Evolutionary conservation across 2,329 filamentous ascomycete genomes (phyloP).

Genomic region (Orbilia brochopaga): DNA sequence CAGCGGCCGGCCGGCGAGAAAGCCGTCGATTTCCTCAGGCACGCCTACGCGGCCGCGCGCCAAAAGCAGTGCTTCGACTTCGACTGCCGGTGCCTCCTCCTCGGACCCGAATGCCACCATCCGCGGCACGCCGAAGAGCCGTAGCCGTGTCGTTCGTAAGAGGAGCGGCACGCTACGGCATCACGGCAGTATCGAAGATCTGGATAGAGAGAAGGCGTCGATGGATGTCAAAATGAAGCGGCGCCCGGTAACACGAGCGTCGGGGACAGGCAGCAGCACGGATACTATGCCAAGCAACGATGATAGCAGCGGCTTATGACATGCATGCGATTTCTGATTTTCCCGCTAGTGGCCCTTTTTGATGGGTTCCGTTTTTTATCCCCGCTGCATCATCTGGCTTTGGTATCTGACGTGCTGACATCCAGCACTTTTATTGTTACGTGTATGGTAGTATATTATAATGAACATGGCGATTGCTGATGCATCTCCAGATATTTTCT

Average conservation of each 20-base stretch:
- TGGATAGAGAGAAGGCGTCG: constrained; percentile 44
- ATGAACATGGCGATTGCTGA: constrained; percentile 41
- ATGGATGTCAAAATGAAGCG: constrained; percentile 48
- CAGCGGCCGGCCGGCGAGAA: constrained; percentile 33
- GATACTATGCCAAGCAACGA: constrained; percentile 15
- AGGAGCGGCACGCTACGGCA: constrained; percentile 34
- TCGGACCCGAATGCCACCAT: constrained; percentile 20
- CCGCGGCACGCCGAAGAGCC: constrained; percentile 15
- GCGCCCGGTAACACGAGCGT: constrained; percentile 21
- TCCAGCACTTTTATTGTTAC: neutral
- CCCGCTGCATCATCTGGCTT: neutral
- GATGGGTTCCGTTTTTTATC: neutral
- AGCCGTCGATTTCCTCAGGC: constrained; percentile 41
- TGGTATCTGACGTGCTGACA: neutral
- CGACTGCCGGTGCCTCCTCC: neutral
- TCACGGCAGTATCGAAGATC: constrained; percentile 26
- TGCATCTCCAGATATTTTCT: constrained; percentile 32
- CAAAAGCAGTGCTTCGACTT: constrained; percentile 32
- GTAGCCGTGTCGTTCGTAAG: constrained; percentile 22
- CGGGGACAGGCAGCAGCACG: constrained; percentile 30
- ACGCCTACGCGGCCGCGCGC: constrained; percentile 25
- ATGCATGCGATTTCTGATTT: constrained; percentile 1
- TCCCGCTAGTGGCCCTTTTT: neutral
- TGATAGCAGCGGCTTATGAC: constrained; percentile 5
- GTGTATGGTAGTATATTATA: constrained; percentile 44